Base-by-base conservation (phyloP, 2,329 filamentous ascomycete genomes). In the Fusarium napiforme region DNA sequence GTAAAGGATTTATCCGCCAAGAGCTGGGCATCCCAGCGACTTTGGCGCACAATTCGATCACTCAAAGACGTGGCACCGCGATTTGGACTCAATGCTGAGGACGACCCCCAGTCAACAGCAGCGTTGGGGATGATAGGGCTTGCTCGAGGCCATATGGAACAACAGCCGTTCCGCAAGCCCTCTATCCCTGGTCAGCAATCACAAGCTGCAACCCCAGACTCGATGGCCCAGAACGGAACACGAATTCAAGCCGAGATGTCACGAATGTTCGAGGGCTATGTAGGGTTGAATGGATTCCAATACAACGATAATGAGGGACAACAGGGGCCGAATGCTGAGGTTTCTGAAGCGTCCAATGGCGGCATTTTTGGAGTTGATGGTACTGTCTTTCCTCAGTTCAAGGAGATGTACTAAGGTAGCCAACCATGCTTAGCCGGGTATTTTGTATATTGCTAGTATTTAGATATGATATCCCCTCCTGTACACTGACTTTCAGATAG, bases 11-110 rank as follows among this genome's bases (percentile, higher is more conserved):
- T 95, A 62, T 93, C 91, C 7, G 88, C 89, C 36, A 91, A 91
- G 76, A 93, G 90, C 32, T 93, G 89, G 83, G 90, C 94, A 5
- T 92, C 90, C 10, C 91, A 93, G 74, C 87, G 93, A 2, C 83
- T 95, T 4, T 95, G 93, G 93, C 88, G 89, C 71, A 93, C 91
- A 0, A 90, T 94, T 59, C 87, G 87, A 47, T 89, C 90, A 1
- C 86, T 95, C 42, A 93, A 93, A 75, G 90, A 93, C 67, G 90
- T 93, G 11, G 93, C 91, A 0, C 91, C 92, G 2, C 88, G 90
- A 26, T 87, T 95, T 2, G 93, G 93, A 1, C 85, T 93, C 26
- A 81, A 83, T 58, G 75, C 79, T 2, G 81, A 83, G 32, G 83
- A 87, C 12, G 87, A 89, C 67, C 82, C 87, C 0, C 87, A 88